A percentile compares a stretch with the other conserved stretches of the same genome.
Conservation (phyloP, 192 early-diverging fungal genomes). For the Entomortierella chlamydospora region DNA sequence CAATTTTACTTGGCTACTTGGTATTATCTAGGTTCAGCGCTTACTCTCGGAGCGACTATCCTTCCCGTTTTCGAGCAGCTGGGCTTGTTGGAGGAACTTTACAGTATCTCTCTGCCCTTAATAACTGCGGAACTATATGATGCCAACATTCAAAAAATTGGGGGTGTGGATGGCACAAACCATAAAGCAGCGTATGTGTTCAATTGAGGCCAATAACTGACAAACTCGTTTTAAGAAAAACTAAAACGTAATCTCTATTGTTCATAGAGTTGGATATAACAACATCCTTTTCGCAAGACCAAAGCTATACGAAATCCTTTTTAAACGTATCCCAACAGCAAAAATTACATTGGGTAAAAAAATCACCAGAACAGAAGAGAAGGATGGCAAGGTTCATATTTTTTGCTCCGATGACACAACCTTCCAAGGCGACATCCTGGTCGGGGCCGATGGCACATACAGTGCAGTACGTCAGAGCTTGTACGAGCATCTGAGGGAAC, state of each 20-base stretch:
- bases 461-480: conserved; percentile 28
- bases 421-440: conserved; percentile 19
- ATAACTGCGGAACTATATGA: too few relatives aligned
- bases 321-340: conserved; percentile 9
- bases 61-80: conserved; percentile 14
- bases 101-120: too few relatives aligned
- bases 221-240: not conserved
- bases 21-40: not conserved
- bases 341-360: conserved; percentile 23
- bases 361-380: conserved; percentile 2
- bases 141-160: not conserved
- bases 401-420: conserved; percentile 8
- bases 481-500: conserved; percentile 7
- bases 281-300: conserved; percentile 19
- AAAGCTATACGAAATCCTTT: conserved; percentile 16
- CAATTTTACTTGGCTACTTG: not conserved
- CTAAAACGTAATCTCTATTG: not conserved
- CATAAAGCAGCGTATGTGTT: conserved; percentile 11
- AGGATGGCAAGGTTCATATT: conserved; percentile 13
- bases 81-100: too few relatives aligned
- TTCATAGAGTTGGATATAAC: conserved; percentile 15
- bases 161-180: not conserved
- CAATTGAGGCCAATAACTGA: too few relatives aligned
- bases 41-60: not conserved
- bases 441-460: conserved; percentile 31